Conservation (phyloP, 148 eudicot species). For the Dysphania ambrosioides region DNA sequence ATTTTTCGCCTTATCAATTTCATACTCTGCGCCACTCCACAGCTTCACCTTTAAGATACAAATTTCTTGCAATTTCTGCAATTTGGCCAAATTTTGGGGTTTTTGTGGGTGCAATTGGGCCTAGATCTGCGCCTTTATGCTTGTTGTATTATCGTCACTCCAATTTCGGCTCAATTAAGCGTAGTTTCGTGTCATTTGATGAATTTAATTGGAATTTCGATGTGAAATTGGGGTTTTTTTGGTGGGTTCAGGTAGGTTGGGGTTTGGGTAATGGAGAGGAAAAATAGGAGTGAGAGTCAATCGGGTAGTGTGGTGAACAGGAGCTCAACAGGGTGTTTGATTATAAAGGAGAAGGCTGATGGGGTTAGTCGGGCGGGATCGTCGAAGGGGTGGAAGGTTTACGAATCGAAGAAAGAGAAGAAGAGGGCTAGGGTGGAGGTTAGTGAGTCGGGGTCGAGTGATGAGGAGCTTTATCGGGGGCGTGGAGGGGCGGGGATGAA, state of each 20-base stretch:
- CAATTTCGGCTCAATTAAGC: constrained; percentile 11
- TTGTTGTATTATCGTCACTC: constrained; percentile 7
- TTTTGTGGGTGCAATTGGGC: constrained; percentile 26
- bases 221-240: constrained; percentile 19
- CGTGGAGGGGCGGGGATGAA: constrained; percentile 29
- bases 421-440: constrained; percentile 49
- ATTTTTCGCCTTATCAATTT: too few relatives aligned
- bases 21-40: too few relatives aligned
- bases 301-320: constrained; percentile 62
- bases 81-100: constrained; percentile 15
- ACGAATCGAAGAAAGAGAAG: constrained; percentile 46
- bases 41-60: too few relatives aligned
- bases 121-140: constrained; percentile 40
- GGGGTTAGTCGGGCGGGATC: constrained; percentile 39
- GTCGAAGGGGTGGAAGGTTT: constrained; percentile 32
- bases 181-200: constrained; percentile 10
- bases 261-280: constrained; percentile 55
- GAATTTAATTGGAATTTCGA: constrained; percentile 20
- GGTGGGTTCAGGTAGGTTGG: constrained; percentile 2
- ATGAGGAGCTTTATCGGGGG: constrained; percentile 54
- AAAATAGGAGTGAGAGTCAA: constrained; percentile 35
- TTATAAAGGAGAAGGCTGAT: constrained; percentile 61
- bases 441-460: constrained; percentile 62
- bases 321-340: constrained; percentile 74
- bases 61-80: not conserved